phyloP scores from a whole-genome alignment of 2,329 filamentous ascomycete genomes.

The Ceratocystis cubensis region DNA sequence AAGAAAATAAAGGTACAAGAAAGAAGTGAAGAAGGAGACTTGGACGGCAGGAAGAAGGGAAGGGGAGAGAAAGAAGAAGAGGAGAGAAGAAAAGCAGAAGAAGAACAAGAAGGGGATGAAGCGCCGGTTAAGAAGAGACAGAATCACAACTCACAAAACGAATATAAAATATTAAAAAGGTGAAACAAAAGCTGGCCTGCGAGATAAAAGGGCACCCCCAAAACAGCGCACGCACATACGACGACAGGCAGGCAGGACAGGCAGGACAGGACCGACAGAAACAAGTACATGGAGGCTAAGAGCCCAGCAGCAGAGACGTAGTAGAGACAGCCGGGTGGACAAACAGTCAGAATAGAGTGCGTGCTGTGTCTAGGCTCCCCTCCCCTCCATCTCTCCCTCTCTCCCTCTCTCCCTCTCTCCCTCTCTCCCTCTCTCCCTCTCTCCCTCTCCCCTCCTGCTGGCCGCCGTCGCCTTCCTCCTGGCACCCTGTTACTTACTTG shows the following conservation, averaged over 20 bases:
- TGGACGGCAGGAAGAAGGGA: slow-evolving; percentile 4
- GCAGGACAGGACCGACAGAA: background rate
- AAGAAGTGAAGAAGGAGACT: slow-evolving; percentile 2
- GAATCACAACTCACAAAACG: too few species aligned
- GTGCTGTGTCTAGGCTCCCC: too few species aligned
- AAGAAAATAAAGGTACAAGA: slow-evolving; percentile 14
- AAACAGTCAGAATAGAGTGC: too few species aligned
- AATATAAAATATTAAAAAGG: background rate
- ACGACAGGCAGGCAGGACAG: background rate
- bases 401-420: too few species aligned
- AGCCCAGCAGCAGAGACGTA: background rate
- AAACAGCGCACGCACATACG: background rate
- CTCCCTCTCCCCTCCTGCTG: too few species aligned
- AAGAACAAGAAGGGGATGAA: background rate
- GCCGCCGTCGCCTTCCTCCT: too few species aligned
- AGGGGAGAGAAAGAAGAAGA: slow-evolving; percentile 3
- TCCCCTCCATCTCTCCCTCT: too few species aligned
- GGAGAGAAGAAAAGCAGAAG: slow-evolving; percentile 11
- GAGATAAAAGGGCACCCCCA: background rate
- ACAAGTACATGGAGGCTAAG: too few species aligned
- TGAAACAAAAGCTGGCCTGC: background rate
- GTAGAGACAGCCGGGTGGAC: too few species aligned
- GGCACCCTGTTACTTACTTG: too few species aligned
- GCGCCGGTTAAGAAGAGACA: slow-evolving; percentile 4
- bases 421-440: too few species aligned